phyloP scores from a whole-genome alignment of 2,329 filamentous ascomycete genomes.

The Cladorrhinum sp. region DNA sequence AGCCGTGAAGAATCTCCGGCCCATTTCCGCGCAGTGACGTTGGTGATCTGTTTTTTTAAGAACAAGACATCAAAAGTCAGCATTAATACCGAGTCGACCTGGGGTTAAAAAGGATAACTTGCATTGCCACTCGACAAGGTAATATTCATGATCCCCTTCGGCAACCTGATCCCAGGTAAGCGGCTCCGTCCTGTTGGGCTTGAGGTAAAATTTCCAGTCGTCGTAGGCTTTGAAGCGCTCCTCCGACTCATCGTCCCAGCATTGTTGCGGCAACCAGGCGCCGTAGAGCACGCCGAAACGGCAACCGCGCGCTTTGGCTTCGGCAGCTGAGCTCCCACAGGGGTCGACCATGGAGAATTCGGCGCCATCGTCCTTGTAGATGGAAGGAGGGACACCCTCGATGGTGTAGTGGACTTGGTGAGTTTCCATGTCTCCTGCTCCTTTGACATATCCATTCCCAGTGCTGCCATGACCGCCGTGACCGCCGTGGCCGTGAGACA shows the following conservation, averaged over 20 bases:
- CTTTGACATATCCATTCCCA: background rate
- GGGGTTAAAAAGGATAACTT: background rate
- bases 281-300: constrained; percentile 11
- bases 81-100: background rate
- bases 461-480: background rate
- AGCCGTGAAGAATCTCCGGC: constrained; percentile 1
- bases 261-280: constrained; percentile 5
- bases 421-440: background rate
- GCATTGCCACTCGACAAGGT: constrained; percentile 9
- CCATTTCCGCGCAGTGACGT: constrained; percentile 6
- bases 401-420: background rate
- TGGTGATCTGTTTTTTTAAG: constrained; percentile 9
- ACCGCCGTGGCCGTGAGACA: background rate
- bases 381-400: background rate
- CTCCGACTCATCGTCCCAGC: constrained; percentile 8
- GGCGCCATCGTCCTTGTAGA: background rate
- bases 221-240: constrained; percentile 8
- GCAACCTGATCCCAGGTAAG: constrained; percentile 8
- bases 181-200: background rate
- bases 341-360: background rate
- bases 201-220: constrained; percentile 4
- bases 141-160: constrained; percentile 3
- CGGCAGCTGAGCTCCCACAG: background rate
- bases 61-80: background rate
- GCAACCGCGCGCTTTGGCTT: constrained; percentile 2